Evolutionary conservation across 1,284 basidiomycete species (phyloP).

Genomic region (Puccinia sorghi): DNA sequence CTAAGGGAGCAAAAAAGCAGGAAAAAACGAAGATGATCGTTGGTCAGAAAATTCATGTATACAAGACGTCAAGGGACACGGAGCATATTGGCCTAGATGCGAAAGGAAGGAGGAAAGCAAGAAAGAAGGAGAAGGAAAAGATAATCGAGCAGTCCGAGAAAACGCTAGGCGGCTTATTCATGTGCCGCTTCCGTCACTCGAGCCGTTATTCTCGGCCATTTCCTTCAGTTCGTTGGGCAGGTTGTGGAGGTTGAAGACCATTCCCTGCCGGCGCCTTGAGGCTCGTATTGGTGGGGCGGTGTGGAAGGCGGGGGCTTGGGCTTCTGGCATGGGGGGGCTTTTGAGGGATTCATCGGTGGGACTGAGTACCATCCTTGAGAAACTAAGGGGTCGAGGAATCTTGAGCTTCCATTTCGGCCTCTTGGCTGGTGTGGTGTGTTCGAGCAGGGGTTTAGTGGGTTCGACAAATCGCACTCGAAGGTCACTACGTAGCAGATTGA

Average conservation of each 20-base stretch:
- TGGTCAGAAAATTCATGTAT: no score
- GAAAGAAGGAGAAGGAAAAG: neutral
- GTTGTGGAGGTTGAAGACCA: neutral
- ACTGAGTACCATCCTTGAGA: neutral
- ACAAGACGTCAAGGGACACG: no score
- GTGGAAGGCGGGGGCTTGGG: neutral
- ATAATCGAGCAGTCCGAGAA: neutral
- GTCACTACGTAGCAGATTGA: neutral
- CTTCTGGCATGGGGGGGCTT: neutral
- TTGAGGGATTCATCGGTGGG: neutral
- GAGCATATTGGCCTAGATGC: no score
- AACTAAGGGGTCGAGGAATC: constrained; percentile 1
- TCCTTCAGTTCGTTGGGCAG: constrained; percentile 7
- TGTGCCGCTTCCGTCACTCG: neutral
- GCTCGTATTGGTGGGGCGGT: neutral
- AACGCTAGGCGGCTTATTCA: neutral
- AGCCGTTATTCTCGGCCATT: neutral
- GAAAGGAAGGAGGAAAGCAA: no score
- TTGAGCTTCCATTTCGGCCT: constrained; percentile 11
- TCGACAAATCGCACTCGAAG: neutral
- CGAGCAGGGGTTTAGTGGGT: neutral
- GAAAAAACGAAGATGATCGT: no score
- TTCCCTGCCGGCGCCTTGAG: neutral
- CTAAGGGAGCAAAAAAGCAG: no score
- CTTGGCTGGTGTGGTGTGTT: neutral